Base-by-base conservation (phyloP, 2,329 filamentous ascomycete genomes). In the Acrodontium crateriforme region DNA sequence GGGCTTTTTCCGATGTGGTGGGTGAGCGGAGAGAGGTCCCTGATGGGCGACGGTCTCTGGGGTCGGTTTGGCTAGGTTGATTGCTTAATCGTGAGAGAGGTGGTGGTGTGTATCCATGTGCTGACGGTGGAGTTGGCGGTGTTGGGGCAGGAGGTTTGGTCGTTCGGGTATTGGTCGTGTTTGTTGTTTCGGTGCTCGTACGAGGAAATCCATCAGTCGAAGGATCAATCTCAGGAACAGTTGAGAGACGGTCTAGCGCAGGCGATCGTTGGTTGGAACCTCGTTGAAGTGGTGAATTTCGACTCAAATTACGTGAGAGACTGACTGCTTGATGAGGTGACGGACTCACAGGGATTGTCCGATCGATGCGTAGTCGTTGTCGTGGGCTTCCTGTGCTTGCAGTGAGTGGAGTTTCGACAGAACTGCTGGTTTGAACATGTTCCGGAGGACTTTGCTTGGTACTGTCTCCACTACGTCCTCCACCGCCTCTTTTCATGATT, bases 401-500 rank as follows among this genome's bases (percentile, higher is more conserved):
- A 8, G 8, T 12, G 20, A 10, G 20, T 22, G 20, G 20, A 22
- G 8, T 10, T 22, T 4, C 20, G 5, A 12, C n/a, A 4, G 20
- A 10, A 22, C 20, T 10, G 10, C 10, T 10, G n/a, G 20, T 22
- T 8, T 10, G 20, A 22, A 12, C 20, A 12, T 8, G n/a, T 22
- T 10, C 10, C 20, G 20, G n/a, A n/a, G n/a, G n/a, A 3, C 20
- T n/a, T 11, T n/a, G 18, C n/a, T 25, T 4, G 24, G 9, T 10
- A 12, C 18, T 5, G 5, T n/a, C 14, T 18, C 13, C 6, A 27
- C 25, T 12, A 33, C 28, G 32, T 34, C 10, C 24, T 19, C 16
- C n/a, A n/a, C n/a, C 40, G n/a, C 78, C 78, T 27, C 83, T 70
- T 56, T 79, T 85, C 68, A 85, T 82, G 75, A 94, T 89, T 46